A percentile compares a stretch with the other conserved stretches of the same genome.
phyloP scores from a whole-genome alignment of 768 basidiomycete species.

The Macrolepiota dolichaula region DNA sequence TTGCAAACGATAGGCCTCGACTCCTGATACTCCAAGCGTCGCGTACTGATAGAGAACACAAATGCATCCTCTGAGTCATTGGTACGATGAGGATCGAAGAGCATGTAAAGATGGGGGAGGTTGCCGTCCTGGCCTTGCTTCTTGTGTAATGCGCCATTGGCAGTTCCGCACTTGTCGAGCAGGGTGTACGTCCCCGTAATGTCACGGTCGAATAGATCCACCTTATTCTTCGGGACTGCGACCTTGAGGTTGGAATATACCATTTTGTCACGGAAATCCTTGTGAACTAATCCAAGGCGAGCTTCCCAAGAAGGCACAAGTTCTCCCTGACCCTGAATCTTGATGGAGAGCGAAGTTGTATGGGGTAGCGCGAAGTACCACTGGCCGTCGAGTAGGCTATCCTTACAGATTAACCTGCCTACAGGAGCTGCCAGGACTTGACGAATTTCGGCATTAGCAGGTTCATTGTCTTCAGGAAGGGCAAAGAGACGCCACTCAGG shows the following conservation, averaged over 20 bases:
- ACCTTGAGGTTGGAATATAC: constrained; percentile 70
- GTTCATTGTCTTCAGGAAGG: constrained; percentile 58
- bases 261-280: constrained; percentile 60
- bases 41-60: constrained; percentile 77
- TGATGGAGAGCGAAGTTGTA: constrained; percentile 50
- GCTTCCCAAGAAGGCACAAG: constrained; percentile 84
- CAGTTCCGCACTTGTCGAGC: constrained; percentile 85
- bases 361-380: constrained; percentile 84
- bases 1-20: constrained; percentile 73
- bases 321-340: constrained; percentile 62
- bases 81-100: constrained; percentile 86
- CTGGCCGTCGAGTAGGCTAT: constrained; percentile 57
- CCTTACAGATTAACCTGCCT: constrained; percentile 63
- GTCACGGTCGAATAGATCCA: constrained; percentile 63
- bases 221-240: constrained; percentile 45
- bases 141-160: constrained; percentile 80
- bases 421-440: constrained; percentile 69
- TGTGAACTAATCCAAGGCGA: constrained; percentile 66
- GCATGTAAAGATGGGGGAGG: constrained; percentile 68
- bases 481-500: constrained; percentile 89
- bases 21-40: constrained; percentile 80
- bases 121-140: constrained; percentile 44
- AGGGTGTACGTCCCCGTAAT: constrained; percentile 79
- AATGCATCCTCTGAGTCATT: constrained; percentile 75
- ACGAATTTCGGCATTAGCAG: constrained; percentile 80